Evolutionary conservation across 2,329 filamentous ascomycete genomes (phyloP), one percentile per base, ranked within the genome.

Genomic region (Exophiala mesophila): DNA sequence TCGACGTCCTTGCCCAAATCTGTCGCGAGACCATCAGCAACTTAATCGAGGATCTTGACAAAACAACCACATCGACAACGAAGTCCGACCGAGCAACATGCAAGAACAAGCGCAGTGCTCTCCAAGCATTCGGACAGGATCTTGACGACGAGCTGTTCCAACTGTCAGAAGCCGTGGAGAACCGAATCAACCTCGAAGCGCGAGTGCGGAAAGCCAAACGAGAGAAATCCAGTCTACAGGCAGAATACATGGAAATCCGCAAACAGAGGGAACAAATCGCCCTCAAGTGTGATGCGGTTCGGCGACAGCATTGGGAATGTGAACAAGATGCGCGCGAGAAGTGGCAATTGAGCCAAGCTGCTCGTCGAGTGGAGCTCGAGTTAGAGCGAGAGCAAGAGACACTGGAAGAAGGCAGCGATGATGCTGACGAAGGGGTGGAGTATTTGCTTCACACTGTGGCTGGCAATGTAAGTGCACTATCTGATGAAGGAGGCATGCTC

Each of bases 161-260:
- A 31, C 58, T 77, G 19, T 74, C 72, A 45, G 71, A 73, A 49
- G 66, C 72, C 16, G 65, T 75, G 3, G 70, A 76, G 45, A 68
- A 70, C 39, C 68, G 73, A 33, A 69, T 66, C 43, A 59, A 64
- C 2, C 63, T 74, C 17, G 64, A 66, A 18, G 61, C 66, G 36
- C 67, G 70, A 42, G 53, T 72, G 33, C 70, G 66, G 43, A 62
- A 56, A 49, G 66, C 64, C 48, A 69, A 64, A 57, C 67, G 60
- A 48, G 68, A 65, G 54, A 70, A 67, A 58, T 60, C 59, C 48
- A 61, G 65, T 23, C 49, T 74, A 38, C 65, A 73, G 19, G 66
- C 62, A 30, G 66, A 70, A 24, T 64, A 75, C 36, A 60, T 76
- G 23, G 62, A 62, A 15, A 49, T 75, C n/a, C 67, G 73, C 36